Evolutionary conservation across 495 filamentous ascomycete species (phyloP).

Genomic region (Pyronema domesticum): DNA sequence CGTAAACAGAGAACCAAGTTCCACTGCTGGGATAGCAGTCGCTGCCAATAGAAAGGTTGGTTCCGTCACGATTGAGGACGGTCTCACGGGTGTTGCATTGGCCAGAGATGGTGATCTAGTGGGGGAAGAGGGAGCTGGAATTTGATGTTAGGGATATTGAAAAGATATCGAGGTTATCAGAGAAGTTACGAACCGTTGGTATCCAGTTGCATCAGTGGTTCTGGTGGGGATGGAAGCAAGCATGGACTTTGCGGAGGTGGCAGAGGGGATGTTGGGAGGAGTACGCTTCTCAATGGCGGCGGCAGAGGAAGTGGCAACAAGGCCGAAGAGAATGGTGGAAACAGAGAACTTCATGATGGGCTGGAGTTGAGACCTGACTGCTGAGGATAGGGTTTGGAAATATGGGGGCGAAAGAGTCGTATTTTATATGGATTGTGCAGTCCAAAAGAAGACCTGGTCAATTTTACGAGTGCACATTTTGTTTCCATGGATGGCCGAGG

Average conservation of each 20-base stretch:
- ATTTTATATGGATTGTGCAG: no score
- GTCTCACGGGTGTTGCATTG: constrained; percentile 45
- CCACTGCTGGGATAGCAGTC: constrained; percentile 42
- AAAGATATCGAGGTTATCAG: background rate
- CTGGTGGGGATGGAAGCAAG: constrained; percentile 39
- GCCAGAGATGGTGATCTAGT: constrained; percentile 46
- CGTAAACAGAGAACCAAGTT: constrained; percentile 47
- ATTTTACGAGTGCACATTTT: no score
- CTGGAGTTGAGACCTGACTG: no score
- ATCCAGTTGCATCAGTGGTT: constrained; percentile 35
- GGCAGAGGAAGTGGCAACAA: constrained; percentile 15
- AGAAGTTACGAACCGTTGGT: constrained; percentile 26
- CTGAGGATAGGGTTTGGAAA: no score
- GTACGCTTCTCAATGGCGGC: constrained; percentile 22
- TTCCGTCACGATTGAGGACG: constrained; percentile 52
- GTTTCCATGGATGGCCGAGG: no score
- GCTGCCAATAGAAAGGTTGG: constrained; percentile 31
- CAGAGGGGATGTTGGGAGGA: constrained; percentile 42
- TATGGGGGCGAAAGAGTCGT: no score
- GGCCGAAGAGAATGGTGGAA: constrained; percentile 15
- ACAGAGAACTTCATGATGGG: constrained; percentile 15
- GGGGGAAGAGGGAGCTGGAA: constrained; percentile 41
- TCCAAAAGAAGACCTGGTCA: no score
- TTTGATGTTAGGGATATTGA: background rate
- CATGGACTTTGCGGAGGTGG: constrained; percentile 33